phyloP scores from a whole-genome alignment of 805 yeast genomes.

The Ogataea nitratoaversa region DNA sequence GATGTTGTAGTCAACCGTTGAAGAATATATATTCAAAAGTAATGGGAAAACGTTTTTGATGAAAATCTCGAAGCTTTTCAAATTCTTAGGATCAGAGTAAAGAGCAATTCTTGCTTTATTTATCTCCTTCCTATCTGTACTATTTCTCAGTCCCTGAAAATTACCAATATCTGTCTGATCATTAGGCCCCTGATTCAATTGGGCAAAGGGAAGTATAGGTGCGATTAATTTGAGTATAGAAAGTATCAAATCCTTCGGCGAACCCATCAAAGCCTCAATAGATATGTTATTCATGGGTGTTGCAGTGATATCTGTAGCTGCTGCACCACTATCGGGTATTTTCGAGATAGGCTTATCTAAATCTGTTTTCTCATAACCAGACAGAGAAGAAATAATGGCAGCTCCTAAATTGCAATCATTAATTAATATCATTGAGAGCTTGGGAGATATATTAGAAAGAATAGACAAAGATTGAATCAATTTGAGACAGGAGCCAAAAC shows the following conservation, averaged over 20 bases:
- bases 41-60: slow-evolving; percentile 46
- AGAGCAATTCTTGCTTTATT: slow-evolving; percentile 33
- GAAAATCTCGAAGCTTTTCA: slow-evolving; percentile 28
- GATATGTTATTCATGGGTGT: slow-evolving; percentile 23
- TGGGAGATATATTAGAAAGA: slow-evolving; percentile 39
- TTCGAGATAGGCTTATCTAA: slow-evolving; percentile 4
- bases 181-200: slow-evolving; percentile 5
- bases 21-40: slow-evolving; percentile 60
- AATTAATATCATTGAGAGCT: slow-evolving; percentile 41
- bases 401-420: slow-evolving; percentile 45
- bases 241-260: slow-evolving; percentile 61
- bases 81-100: slow-evolving; percentile 24
- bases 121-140: slow-evolving; percentile 16
- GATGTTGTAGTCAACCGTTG: slow-evolving; percentile 64
- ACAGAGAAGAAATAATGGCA: slow-evolving; percentile 45
- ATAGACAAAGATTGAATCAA: slow-evolving; percentile 43
- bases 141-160: slow-evolving; percentile 25
- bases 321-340: too few relatives aligned
- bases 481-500: slow-evolving; percentile 37
- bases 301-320: not conserved
- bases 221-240: slow-evolving; percentile 53
- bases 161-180: slow-evolving; percentile 25
- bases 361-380: slow-evolving; percentile 41
- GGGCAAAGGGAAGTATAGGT: slow-evolving; percentile 49
- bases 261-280: slow-evolving; percentile 68